Conservation (phyloP, 805 yeast genomes). For the Pichia deserticola region DNA sequence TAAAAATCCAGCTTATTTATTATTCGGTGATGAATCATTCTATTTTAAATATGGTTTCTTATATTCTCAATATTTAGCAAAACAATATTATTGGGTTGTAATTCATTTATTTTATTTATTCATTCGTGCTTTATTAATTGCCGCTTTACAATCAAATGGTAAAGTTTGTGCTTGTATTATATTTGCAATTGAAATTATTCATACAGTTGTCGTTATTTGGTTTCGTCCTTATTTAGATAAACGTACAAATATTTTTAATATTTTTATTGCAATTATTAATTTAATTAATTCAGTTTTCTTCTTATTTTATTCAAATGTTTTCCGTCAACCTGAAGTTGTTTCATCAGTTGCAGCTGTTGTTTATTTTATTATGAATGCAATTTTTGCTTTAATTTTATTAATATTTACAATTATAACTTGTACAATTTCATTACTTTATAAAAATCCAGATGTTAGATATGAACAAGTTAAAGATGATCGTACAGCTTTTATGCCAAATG, state of each 20-base stretch:
- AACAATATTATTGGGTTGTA: constrained; percentile 73
- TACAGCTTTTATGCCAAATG: constrained; percentile 83
- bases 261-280: constrained; percentile 72
- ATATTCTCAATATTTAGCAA: constrained; percentile 87
- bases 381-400: constrained; percentile 72
- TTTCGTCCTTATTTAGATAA: constrained; percentile 89
- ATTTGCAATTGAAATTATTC: constrained; percentile 67
- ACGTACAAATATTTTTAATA: constrained; percentile 89
- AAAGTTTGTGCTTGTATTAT: constrained; percentile 73
- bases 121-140: constrained; percentile 74
- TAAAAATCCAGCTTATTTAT: constrained; percentile 86
- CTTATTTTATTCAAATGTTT: constrained; percentile 79
- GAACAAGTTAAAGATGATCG: constrained; percentile 96
- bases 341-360: constrained; percentile 88
- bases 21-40: constrained; percentile 75
- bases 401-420: constrained; percentile 86
- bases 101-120: constrained; percentile 60
- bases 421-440: constrained; percentile 70
- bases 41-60: constrained; percentile 87
- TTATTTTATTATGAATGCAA: constrained; percentile 83
- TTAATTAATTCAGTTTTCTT: constrained; percentile 80
- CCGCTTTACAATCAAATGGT: constrained; percentile 75
- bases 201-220: constrained; percentile 58
- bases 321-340: constrained; percentile 80
- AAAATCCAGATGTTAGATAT: constrained; percentile 92